Evolutionary conservation across 2,329 filamentous ascomycete genomes (phyloP).

Genomic region (Onygena corvina): DNA sequence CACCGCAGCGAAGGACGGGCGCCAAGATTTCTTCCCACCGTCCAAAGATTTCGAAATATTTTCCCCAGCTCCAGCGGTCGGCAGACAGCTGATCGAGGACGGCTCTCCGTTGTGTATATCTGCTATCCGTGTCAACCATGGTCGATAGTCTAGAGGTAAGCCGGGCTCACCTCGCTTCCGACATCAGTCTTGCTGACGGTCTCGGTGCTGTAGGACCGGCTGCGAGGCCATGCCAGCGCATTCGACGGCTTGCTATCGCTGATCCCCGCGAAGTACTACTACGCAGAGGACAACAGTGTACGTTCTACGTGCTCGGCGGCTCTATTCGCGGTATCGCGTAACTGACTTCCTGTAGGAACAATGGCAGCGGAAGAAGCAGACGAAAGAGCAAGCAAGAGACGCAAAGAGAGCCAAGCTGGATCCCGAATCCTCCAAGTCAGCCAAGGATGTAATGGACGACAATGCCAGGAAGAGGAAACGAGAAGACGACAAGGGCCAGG

Average conservation of each 20-base stretch:
- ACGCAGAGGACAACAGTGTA: conserved; percentile 74
- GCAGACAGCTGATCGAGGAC: background rate
- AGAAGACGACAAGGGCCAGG: conserved; percentile 46
- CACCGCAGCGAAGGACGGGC: conserved; percentile 8
- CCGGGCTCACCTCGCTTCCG: conserved; percentile 8
- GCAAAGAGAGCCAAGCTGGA: conserved; percentile 83
- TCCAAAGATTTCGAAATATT: conserved; percentile 10
- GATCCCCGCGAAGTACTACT: conserved; percentile 84
- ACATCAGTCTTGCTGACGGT: conserved; percentile 16
- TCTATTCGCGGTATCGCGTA: too few species aligned
- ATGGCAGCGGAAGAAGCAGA: conserved; percentile 93
- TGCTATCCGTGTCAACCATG: conserved; percentile 10
- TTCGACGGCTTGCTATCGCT: conserved; percentile 79
- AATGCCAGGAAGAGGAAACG: conserved; percentile 68
- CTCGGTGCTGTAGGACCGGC: conserved; percentile 32
- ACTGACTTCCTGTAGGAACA: conserved; percentile 57
- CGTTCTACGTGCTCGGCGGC: conserved; percentile 29
- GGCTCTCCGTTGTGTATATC: background rate
- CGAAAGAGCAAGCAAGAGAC: conserved; percentile 71
- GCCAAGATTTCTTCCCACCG: conserved; percentile 15
- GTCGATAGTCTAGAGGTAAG: conserved; percentile 17
- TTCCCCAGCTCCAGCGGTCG: background rate
- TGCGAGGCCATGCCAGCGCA: conserved; percentile 51
- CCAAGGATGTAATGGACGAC: conserved; percentile 87
- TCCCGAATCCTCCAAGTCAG: conserved; percentile 78